Percentiles rank a stretch among this genome's conserved stretches.
Conservation (phyloP, 176 grass and related monocot genomes). For the Echinochloa phyllopogon region DNA sequence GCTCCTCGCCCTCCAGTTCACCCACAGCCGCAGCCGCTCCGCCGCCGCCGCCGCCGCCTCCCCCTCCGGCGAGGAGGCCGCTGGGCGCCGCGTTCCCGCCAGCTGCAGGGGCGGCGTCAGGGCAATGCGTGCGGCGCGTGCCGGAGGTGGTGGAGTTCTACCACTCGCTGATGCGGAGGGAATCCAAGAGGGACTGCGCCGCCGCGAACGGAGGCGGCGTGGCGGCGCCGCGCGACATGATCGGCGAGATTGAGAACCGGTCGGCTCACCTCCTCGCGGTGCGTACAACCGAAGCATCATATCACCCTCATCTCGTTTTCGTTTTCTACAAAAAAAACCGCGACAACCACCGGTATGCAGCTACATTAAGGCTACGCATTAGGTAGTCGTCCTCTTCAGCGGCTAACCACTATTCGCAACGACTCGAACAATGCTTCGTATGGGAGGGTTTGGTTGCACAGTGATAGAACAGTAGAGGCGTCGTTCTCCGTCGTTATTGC, state of each 20-base stretch:
- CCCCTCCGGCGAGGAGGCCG: conserved; percentile 53
- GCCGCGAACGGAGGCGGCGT: conserved; percentile 32
- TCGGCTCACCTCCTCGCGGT: conserved; percentile 95
- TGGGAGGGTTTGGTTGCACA: neutral
- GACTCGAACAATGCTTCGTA: neutral
- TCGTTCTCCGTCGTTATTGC: conserved; percentile 39
- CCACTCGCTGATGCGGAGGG: conserved; percentile 91
- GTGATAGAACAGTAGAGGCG: neutral
- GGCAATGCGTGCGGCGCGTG: conserved; percentile 64
- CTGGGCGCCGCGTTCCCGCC: conserved; percentile 25
- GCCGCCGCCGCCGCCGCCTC: conserved; percentile 74
- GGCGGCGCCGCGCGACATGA: conserved; percentile 82
- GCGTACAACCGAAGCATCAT: conserved; percentile 35
- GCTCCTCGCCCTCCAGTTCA: neutral
- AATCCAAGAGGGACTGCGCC: conserved; percentile 62
- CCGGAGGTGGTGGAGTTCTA: conserved; percentile 99
- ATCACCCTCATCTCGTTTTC: neutral
- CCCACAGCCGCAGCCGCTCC: conserved; percentile 19
- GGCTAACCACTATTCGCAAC: neutral
- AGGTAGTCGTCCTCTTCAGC: neutral
- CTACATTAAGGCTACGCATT: neutral
- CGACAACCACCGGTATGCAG: neutral
- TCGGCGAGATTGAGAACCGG: conserved; percentile 99
- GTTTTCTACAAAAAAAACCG: neutral
- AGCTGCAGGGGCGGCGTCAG: neutral